Evolutionary conservation across 495 filamentous ascomycete species (phyloP).

Genomic region (Clavariopsis aquatica): DNA sequence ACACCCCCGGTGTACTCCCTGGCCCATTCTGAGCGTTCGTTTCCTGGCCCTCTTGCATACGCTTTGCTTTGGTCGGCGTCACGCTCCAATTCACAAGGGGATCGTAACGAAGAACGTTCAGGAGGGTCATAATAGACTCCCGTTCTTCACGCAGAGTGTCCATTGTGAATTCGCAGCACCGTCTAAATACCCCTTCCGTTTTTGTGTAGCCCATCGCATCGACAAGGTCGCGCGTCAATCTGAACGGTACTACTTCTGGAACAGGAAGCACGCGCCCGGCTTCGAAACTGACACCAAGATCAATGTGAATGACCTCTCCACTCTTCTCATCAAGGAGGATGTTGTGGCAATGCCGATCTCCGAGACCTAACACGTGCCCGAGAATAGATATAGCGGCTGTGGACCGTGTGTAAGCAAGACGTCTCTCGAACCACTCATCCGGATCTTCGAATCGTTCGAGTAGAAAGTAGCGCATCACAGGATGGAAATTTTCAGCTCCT

Average conservation of each 20-base stretch:
- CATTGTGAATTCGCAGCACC: constrained; percentile 96
- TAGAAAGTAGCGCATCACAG: constrained; percentile 96
- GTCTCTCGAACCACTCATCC: constrained; percentile 88
- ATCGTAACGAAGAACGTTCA: constrained; percentile 94
- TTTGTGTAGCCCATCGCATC: constrained; percentile 96
- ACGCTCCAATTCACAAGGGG: constrained; percentile 94
- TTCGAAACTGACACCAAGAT: constrained; percentile 94
- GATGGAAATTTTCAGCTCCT: constrained; percentile 77
- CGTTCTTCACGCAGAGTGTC: constrained; percentile 89
- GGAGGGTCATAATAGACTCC: constrained; percentile 94
- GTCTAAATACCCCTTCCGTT: constrained; percentile 91
- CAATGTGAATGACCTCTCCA: constrained; percentile 95
- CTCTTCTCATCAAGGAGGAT: constrained; percentile 88
- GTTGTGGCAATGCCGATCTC: constrained; percentile 94
- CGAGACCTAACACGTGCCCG: constrained; percentile 90
- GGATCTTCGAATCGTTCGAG: constrained; percentile 92
- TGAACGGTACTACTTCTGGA: constrained; percentile 92
- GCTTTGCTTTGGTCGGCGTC: constrained; percentile 80
- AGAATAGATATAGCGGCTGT: constrained; percentile 95
- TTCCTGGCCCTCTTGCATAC: constrained; percentile 66
- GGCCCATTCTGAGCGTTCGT: constrained; percentile 53
- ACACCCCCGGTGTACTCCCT: constrained; percentile 21
- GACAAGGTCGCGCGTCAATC: constrained; percentile 91
- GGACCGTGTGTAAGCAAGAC: constrained; percentile 85
- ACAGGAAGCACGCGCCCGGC: constrained; percentile 90